phyloP scores from a whole-genome alignment of 441 rosid genomes.

The Daphne laureola region DNA sequence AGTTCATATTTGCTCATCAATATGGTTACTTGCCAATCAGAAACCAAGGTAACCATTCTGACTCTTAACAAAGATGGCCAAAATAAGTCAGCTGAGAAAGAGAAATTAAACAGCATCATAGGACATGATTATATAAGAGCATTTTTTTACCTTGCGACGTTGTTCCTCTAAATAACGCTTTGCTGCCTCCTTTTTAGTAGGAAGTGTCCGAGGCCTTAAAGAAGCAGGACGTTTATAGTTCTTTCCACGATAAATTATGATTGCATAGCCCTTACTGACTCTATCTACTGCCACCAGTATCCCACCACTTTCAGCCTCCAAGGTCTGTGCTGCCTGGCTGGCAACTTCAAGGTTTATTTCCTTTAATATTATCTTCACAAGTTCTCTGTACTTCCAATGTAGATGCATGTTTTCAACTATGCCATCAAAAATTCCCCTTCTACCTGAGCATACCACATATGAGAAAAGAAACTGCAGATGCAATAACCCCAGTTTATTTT shows the following conservation, averaged over 20 bases:
- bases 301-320: slow-evolving; percentile 95
- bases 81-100: too few relatives aligned
- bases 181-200: slow-evolving; percentile 75
- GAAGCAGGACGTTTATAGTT: slow-evolving; percentile 72
- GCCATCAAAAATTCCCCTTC: slow-evolving; percentile 82
- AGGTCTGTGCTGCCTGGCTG: slow-evolving; percentile 52
- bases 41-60: too few relatives aligned
- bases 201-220: slow-evolving; percentile 82
- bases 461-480: slow-evolving; percentile 5
- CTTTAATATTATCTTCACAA: slow-evolving; percentile 72
- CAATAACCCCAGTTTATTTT: slow-evolving; percentile 6
- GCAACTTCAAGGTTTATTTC: slow-evolving; percentile 53
- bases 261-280: slow-evolving; percentile 80
- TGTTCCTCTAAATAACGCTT: slow-evolving; percentile 80
- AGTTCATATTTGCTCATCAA: too few relatives aligned
- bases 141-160: slow-evolving; percentile 57
- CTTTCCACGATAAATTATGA: slow-evolving; percentile 89
- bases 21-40: too few relatives aligned
- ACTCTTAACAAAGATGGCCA: too few relatives aligned
- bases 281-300: slow-evolving; percentile 82
- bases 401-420: slow-evolving; percentile 94
- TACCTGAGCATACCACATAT: slow-evolving; percentile 45
- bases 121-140: slow-evolving; percentile 2
- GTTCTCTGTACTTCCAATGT: slow-evolving; percentile 97
- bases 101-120: background rate